phyloP scores from a whole-genome alignment of 768 basidiomycete genomes.

The Xerocomellus chrysenteron region DNA sequence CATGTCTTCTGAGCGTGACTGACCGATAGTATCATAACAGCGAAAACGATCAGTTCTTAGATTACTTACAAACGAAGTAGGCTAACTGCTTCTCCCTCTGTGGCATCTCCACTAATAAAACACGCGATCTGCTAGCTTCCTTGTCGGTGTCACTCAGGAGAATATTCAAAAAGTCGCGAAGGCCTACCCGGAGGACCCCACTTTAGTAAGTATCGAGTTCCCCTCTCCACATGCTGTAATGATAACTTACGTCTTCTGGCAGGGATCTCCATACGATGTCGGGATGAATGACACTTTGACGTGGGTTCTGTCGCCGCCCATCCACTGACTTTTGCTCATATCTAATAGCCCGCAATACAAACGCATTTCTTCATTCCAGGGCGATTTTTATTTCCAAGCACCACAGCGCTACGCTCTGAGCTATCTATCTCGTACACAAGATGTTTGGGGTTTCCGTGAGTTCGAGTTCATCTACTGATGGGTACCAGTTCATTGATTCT shows the following conservation, averaged over 20 bases:
- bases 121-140: conserved; percentile 2
- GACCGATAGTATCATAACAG: background rate
- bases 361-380: conserved; percentile 20
- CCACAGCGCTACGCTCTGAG: conserved; percentile 9
- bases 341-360: background rate
- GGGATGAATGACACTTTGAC: conserved; percentile 18
- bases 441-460: conserved; percentile 8
- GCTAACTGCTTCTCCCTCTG: background rate
- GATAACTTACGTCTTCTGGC: background rate
- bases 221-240: background rate
- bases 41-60: background rate
- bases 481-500: too few species aligned
- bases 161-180: background rate
- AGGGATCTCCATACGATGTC: conserved; percentile 31
- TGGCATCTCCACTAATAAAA: background rate
- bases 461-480: background rate
- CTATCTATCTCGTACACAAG: conserved; percentile 12
- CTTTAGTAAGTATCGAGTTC: background rate
- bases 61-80: conserved; percentile 6
- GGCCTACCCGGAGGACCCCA: conserved; percentile 6
- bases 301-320: background rate
- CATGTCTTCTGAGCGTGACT: background rate
- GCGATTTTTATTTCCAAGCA: background rate
- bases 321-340: background rate
- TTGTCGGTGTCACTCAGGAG: conserved; percentile 6